Conservation (phyloP, 1,284 basidiomycete genomes). For the Puccinia polysora region DNA sequence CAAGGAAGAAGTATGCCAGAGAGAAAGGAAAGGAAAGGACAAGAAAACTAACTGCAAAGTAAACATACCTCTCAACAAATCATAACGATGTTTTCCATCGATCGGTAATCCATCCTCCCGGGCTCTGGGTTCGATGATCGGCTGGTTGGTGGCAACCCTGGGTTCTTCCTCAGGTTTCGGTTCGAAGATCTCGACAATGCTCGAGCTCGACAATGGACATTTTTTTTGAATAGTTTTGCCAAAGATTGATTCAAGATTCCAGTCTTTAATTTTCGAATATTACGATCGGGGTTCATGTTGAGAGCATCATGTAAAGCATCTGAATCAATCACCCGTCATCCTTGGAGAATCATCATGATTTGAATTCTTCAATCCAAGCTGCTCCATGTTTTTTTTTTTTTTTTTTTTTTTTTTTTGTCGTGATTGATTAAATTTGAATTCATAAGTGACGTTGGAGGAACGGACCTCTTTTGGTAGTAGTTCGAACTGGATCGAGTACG, state of each 20-base stretch:
- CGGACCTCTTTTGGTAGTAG: constrained; percentile 23
- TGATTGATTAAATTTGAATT: constrained; percentile 68
- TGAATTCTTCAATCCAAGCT: too few species aligned
- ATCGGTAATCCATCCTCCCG: constrained; percentile 25
- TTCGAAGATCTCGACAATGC: constrained; percentile 58
- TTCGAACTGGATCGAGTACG: constrained; percentile 30
- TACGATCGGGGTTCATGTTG: background rate
- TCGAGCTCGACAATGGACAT: constrained; percentile 62
- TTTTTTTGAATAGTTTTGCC: constrained; percentile 61
- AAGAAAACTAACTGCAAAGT: constrained; percentile 68
- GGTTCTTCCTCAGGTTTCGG: background rate
- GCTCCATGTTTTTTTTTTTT: too few species aligned
- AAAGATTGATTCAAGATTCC: constrained; percentile 72
- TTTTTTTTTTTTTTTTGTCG: constrained; percentile 55
- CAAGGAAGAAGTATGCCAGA: constrained; percentile 55
- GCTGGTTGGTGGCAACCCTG: background rate
- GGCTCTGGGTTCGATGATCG: constrained; percentile 23
- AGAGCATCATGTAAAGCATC: too few species aligned
- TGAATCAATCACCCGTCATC: too few species aligned
- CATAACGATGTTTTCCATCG: constrained; percentile 26
- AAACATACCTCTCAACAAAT: constrained; percentile 19
- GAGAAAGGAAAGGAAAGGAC: constrained; percentile 68
- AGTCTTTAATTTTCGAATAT: constrained; percentile 58
- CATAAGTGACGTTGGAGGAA: background rate
- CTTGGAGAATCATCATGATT: too few species aligned